Evolutionary conservation across 306 rosid genomes (phyloP), one percentile per base, ranked within the genome.

Genomic region (Purshia tridentata): DNA sequence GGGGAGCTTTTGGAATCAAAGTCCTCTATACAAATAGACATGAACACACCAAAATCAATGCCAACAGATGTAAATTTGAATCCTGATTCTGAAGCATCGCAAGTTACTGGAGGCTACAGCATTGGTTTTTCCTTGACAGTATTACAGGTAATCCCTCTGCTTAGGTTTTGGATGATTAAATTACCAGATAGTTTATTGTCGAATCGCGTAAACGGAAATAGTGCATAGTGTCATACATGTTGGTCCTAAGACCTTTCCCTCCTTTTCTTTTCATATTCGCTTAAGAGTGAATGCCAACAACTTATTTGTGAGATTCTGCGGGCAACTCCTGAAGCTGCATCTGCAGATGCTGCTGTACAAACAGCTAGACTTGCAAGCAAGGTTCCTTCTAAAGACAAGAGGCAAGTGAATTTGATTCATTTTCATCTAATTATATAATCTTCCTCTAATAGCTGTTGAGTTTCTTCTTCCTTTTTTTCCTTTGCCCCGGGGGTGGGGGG

Each of bases 281-380:
- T 50, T 18, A 62, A 95, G 99, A 95, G 99, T 81, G 99, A 92
- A 84, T 95, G 99, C 86, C 99, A 95, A 83, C 99, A 95, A 86
- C 93, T 95, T 72, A 84, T 95, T 81, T 95, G 99, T 81, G 99
- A 95, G 84, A 87, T 95, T 80, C 84, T 95, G 77, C 98, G 99
- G 71, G 96, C 99, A 74, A 95, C 99, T 78, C 99, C 98, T 48
- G 99, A 95, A 86, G 99, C 98, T 74, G 97, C 99, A 67, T 90
- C 98, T 56, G 98, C 98, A 9, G 98, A 95, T 86, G 98, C 99
- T 84, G 97, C 97, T 49, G 96, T 90, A 74, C 99, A 95, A 84
- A 95, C 99, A 13, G 99, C 98, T 82, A 88, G 99, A 86, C 90
- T 95, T 83, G 96, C 93, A 8, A 92, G 82, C 86, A 90, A 95